Conservation (phyloP, 768 basidiomycete genomes). For the Postia placenta region DNA sequence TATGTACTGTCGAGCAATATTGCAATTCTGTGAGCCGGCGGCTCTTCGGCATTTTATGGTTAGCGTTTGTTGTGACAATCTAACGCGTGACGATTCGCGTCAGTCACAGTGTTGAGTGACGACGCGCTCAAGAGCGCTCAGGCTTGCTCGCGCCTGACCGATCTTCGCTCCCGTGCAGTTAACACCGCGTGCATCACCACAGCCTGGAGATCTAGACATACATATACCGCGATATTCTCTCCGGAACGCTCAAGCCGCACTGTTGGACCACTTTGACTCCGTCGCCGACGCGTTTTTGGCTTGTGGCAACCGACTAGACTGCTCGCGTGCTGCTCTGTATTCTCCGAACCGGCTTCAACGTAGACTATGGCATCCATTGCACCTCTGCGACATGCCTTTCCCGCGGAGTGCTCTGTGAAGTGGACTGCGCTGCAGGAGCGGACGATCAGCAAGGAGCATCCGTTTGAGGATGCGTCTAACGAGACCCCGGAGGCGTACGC, state of each 20-base stretch:
- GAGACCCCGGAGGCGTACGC: conserved; percentile 51
- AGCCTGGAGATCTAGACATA: not conserved
- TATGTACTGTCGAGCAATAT: too few relatives aligned
- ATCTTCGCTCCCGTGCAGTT: not conserved
- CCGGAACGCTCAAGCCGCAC: too few relatives aligned
- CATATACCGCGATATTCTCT: not conserved
- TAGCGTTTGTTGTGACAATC: too few relatives aligned
- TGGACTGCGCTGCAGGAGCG: conserved; percentile 63
- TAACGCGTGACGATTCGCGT: not conserved
- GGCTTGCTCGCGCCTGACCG: not conserved
- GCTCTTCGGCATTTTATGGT: too few relatives aligned
- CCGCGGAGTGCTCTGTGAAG: conserved; percentile 21
- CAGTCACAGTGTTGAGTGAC: not conserved
- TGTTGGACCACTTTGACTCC: too few relatives aligned
- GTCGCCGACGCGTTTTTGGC: too few relatives aligned
- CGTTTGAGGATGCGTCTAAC: conserved; percentile 36
- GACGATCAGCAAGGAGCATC: conserved; percentile 48
- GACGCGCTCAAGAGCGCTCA: not conserved
- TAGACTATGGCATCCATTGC: conserved; percentile 4
- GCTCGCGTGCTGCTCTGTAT: too few relatives aligned
- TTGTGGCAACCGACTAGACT: too few relatives aligned
- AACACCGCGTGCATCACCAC: not conserved
- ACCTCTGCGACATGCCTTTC: conserved; percentile 8
- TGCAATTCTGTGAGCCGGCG: too few relatives aligned
- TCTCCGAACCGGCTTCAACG: not conserved